These are phyloP conservation scores for Diaporthe ilicicola DNA, from an alignment of 2,329 filamentous ascomycete species.

Conservation along the genomic window DNA sequence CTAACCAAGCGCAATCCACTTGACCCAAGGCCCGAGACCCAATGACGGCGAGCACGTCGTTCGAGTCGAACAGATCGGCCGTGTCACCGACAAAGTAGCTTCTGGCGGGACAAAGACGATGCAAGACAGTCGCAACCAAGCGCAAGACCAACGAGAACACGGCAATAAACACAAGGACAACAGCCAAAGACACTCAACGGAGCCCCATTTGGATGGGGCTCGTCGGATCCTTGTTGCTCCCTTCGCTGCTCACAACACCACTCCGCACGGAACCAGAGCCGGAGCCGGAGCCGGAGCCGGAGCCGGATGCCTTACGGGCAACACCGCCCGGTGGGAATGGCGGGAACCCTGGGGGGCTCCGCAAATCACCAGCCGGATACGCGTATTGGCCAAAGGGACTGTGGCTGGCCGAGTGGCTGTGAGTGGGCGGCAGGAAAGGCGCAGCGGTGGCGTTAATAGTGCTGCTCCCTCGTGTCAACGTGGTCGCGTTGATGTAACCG, in stretches of 20 bases:
- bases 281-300: slow-evolving; percentile 35
- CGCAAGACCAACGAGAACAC: background rate
- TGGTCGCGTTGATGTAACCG: slow-evolving; percentile 24
- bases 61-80: background rate
- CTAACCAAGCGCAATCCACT: background rate
- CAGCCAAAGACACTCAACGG: background rate
- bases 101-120: background rate
- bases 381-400: slow-evolving; percentile 31
- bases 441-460: slow-evolving; percentile 38
- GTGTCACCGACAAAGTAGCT: background rate
- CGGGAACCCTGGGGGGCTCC: slow-evolving; percentile 29
- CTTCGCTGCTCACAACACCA: slow-evolving; percentile 55
- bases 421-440: slow-evolving; percentile 34
- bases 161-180: background rate
- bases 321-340: slow-evolving; percentile 32
- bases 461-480: slow-evolving; percentile 30
- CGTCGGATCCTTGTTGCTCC: slow-evolving; percentile 59
- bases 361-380: slow-evolving; percentile 26
- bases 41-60: background rate
- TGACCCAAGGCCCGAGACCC: background rate
- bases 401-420: slow-evolving; percentile 26
- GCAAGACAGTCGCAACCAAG: background rate
- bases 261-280: slow-evolving; percentile 45
- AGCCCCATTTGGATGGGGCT: slow-evolving; percentile 53
- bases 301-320: slow-evolving; percentile 37